Percentiles rank a stretch among this genome's conserved stretches.
These are phyloP conservation scores for Penicillium griseofulvum DNA, from an alignment of 2,329 filamentous ascomycete species.

Conservation along the genomic window DNA sequence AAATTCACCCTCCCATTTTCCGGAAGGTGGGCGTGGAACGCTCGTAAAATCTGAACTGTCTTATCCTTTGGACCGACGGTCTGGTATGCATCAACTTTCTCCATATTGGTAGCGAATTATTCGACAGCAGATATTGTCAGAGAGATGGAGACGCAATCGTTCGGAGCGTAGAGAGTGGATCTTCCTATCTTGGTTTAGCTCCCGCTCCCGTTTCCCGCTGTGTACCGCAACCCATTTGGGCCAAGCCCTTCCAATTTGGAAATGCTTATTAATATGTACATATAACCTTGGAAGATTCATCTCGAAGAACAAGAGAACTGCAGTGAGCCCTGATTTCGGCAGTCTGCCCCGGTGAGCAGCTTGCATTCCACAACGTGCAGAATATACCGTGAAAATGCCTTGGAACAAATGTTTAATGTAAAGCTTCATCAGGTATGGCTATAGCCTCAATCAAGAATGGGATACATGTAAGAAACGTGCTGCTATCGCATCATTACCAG, in stretches of 20 bases:
- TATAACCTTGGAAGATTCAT: too few species aligned
- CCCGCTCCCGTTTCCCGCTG: background rate
- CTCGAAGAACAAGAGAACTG: background rate
- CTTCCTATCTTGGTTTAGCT: background rate
- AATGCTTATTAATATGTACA: too few species aligned
- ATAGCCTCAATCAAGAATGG: background rate
- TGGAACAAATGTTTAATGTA: background rate
- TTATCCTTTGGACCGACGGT: background rate
- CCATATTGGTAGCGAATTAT: background rate
- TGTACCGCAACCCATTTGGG: too few species aligned
- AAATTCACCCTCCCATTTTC: background rate
- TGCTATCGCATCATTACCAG: background rate
- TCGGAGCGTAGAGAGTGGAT: background rate
- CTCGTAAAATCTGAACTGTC: background rate
- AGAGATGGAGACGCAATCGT: background rate
- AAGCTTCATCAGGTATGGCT: slow-evolving; percentile 1
- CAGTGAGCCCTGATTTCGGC: background rate
- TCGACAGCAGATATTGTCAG: background rate
- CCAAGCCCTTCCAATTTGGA: too few species aligned
- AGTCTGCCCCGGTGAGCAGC: background rate
- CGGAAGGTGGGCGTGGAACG: background rate
- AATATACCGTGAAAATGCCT: background rate
- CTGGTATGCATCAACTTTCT: background rate
- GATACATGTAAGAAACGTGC: slow-evolving; percentile 6
- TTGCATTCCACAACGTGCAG: slow-evolving; percentile 19